These are phyloP conservation scores for Cavenderia fasciculata DNA, from an alignment of 78 protist genomes.

Conservation along the genomic window DNA sequence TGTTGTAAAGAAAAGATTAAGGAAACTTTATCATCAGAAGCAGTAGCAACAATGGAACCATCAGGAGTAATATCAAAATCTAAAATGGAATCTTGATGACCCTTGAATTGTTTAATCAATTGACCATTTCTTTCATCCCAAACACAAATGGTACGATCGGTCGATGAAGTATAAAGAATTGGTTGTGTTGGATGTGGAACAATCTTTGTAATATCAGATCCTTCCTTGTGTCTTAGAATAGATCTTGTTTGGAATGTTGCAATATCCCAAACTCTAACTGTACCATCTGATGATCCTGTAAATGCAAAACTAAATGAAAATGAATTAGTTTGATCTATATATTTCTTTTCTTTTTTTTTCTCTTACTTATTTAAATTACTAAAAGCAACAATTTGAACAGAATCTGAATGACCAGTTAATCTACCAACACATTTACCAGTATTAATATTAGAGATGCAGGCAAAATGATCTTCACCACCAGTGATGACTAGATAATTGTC, in stretches of 20 bases:
- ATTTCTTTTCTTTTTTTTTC: neutral
- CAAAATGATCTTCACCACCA: constrained; percentile 60
- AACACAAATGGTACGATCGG: constrained; percentile 53
- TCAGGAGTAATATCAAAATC: constrained; percentile 70
- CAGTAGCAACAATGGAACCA: constrained; percentile 24
- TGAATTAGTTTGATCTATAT: neutral
- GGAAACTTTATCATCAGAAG: constrained; percentile 74
- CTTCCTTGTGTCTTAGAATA: constrained; percentile 30
- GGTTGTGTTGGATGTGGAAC: constrained; percentile 67
- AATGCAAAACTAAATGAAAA: constrained; percentile 14
- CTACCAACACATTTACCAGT: constrained; percentile 39
- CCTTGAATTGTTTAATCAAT: constrained; percentile 54
- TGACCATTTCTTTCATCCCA: constrained; percentile 82
- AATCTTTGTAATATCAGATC: constrained; percentile 25
- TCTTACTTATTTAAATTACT: constrained; percentile 11
- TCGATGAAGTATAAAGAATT: constrained; percentile 33
- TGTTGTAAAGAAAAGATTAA: constrained; percentile 47
- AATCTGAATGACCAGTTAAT: constrained; percentile 52
- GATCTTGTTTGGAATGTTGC: constrained; percentile 57
- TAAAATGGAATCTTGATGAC: constrained; percentile 68
- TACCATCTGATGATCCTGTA: constrained; percentile 69
- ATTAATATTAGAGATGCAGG: constrained; percentile 38
- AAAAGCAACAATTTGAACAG: constrained; percentile 33
- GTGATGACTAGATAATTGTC: constrained; percentile 9
- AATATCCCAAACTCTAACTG: constrained; percentile 72